Evolutionary conservation across 2,329 filamentous ascomycete genomes (phyloP).

Genomic region (Lasiodiplodia sp.): DNA sequence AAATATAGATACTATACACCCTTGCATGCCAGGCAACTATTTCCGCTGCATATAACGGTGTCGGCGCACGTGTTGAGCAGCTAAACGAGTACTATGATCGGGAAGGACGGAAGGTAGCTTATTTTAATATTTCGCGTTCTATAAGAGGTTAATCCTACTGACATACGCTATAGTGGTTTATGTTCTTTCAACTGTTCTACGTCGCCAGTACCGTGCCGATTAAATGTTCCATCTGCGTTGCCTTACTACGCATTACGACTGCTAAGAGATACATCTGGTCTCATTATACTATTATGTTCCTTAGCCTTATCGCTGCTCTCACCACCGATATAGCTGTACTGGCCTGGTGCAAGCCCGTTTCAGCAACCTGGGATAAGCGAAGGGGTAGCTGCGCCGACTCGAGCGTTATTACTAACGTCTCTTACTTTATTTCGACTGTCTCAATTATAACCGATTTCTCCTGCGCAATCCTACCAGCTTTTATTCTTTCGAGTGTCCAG

Average conservation of each 20-base stretch:
- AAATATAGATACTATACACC: no score
- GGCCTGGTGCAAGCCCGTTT: constrained; percentile 25
- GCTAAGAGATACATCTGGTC: background rate
- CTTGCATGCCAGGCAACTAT: background rate
- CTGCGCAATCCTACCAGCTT: constrained; percentile 43
- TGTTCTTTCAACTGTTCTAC: constrained; percentile 10
- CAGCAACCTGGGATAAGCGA: constrained; percentile 25
- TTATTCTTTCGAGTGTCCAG: constrained; percentile 52
- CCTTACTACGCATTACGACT: constrained; percentile 13
- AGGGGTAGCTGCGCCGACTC: background rate
- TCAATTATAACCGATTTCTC: constrained; percentile 42
- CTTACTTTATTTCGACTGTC: constrained; percentile 45
- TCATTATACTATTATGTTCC: background rate
- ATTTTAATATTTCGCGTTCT: background rate
- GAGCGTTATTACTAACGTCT: constrained; percentile 38
- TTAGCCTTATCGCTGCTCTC: background rate
- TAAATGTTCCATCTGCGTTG: constrained; percentile 16
- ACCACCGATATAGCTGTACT: constrained; percentile 12
- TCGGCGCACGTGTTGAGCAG: background rate
- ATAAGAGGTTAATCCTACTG: no score
- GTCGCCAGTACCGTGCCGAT: constrained; percentile 1
- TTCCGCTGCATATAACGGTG: constrained; percentile 6
- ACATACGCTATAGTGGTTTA: background rate
- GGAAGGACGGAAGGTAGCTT: background rate
- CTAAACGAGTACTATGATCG: background rate